phyloP scores from a whole-genome alignment of 257 asterid species.

The Handroanthus guayacan region DNA sequence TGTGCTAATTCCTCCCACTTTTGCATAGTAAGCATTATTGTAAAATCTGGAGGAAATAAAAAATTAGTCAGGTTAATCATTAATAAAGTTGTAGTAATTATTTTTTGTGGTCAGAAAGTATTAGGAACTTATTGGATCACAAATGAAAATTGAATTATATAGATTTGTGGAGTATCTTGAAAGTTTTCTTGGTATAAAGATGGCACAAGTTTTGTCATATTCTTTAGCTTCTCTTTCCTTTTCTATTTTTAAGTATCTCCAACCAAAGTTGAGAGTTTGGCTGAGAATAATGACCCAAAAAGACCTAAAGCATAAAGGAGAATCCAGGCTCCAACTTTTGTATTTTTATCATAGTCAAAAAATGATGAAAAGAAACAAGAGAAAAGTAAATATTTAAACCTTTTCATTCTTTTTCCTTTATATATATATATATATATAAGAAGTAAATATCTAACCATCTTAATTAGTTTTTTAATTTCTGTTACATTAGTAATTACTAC shows the following conservation, averaged over 20 bases:
- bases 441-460: neutral
- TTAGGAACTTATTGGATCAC: too few species aligned
- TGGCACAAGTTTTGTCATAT: too few species aligned
- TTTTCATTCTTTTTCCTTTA: neutral
- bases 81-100: too few species aligned
- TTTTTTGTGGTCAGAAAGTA: too few species aligned
- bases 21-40: constrained; percentile 76
- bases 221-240: neutral
- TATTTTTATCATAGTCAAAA: neutral
- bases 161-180: too few species aligned
- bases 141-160: too few species aligned
- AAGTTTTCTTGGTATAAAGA: too few species aligned
- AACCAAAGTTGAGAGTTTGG: neutral
- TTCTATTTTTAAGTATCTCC: neutral
- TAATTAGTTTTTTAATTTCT: neutral
- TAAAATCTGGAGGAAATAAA: constrained; percentile 48
- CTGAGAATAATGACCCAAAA: neutral
- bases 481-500: neutral
- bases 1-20: constrained; percentile 70
- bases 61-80: neutral
- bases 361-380: neutral
- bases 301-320: neutral
- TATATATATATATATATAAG: neutral
- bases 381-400: neutral
- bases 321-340: neutral